Evolutionary conservation across 1,139 yeast species (phyloP).

Genomic region (Candida dubliniensis): DNA sequence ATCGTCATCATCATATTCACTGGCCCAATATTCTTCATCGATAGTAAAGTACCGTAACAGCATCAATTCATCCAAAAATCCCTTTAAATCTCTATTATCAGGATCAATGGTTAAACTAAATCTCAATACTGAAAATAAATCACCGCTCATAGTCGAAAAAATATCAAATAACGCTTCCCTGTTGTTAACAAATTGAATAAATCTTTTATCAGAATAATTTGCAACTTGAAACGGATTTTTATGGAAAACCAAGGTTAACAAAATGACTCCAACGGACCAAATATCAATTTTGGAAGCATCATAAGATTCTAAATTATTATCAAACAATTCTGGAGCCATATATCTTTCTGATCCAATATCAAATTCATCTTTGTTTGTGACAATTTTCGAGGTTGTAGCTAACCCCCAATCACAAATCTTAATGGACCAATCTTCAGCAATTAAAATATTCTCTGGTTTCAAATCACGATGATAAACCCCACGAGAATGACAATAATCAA

Average conservation of each 20-base stretch:
- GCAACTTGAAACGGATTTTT: conserved; percentile 90
- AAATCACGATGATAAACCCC: conserved; percentile 85
- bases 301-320: conserved; percentile 59
- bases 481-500: conserved; percentile 70
- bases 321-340: conserved; percentile 95
- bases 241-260: conserved; percentile 83
- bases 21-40: conserved; percentile 69
- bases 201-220: conserved; percentile 79
- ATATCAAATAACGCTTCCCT: conserved; percentile 91
- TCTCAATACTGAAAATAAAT: conserved; percentile 79
- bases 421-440: conserved; percentile 75
- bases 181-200: conserved; percentile 81
- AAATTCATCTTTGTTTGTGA: conserved; percentile 60
- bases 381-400: conserved; percentile 65
- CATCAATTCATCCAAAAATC: conserved; percentile 59
- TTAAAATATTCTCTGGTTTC: conserved; percentile 85
- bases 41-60: conserved; percentile 72
- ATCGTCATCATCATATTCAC: conserved; percentile 30
- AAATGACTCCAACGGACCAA: conserved; percentile 90
- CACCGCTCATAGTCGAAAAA: conserved; percentile 85
- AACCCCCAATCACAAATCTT: conserved; percentile 92
- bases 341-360: conserved; percentile 94
- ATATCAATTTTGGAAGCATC: conserved; percentile 87
- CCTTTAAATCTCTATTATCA: conserved; percentile 66
- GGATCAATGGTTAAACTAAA: conserved; percentile 85